Evolutionary conservation across 805 yeast genomes (phyloP), one percentile per base, ranked within the genome.

Genomic region (Teunomyces cretensis): DNA sequence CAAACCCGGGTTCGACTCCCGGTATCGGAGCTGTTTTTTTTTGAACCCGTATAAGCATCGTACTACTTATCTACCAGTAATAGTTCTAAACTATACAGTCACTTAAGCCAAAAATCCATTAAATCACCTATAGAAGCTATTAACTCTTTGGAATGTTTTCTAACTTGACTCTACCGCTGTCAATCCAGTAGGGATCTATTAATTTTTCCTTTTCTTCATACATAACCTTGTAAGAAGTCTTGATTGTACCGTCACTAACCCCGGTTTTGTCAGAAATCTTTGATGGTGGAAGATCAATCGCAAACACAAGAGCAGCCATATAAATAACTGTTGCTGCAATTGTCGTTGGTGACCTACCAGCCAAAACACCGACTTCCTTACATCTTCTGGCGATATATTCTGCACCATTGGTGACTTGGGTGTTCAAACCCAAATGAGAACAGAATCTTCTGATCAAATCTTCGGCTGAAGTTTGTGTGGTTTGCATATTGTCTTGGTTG

Each of bases 261-360:
- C 97, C 98, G 13, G 97, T 81, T 56, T 87, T 87, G 54, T 89
- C 96, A 9, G 96, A 88, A 45, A 94, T 92, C 58, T 81, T 86
- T 1, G 85, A 69, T 0, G 96, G 91, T 2, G 86, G 74, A 30
- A 88, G 72, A 42, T 82, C 86, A 30, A 84, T 83, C 37, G 86
- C 86, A 62, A 91, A 91, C n/a, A 94, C 70, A n/a, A 88, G 72
- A 3, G 92, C 86, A 6, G 96, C 88, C 87, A 94, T 84, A 68
- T 92, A 94, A 40, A 94, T 92, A 4, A 94, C 96, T 1, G 97
- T 95, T 6, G 98, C 98, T 0, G 98, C 97, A 60, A 94, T 89
- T 30, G 99, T 92, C 44, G 91, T 91, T 24, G 99, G 99, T 2
- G 97, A 88, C 54, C 97, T 80, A 57, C 99, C 98, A 13, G 96